phyloP scores from a whole-genome alignment of 1,284 basidiomycete species.

The Cryptococcus sp. region DNA sequence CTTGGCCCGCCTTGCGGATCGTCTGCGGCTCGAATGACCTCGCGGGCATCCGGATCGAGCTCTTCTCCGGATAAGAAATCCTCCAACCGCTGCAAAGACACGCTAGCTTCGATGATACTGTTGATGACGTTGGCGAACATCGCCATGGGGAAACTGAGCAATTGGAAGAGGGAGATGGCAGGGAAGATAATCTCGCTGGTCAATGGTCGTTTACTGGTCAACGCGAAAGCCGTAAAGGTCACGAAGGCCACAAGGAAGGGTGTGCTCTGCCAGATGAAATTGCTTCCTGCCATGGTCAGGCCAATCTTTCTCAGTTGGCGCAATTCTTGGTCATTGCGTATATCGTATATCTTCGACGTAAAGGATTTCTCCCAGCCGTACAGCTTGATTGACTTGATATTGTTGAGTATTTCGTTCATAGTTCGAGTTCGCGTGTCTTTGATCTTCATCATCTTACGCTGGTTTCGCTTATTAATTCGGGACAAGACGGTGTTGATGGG shows the following conservation, averaged over 20 bases:
- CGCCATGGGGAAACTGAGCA: slow-evolving; percentile 82
- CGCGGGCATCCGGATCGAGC: slow-evolving; percentile 73
- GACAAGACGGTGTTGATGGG: slow-evolving; percentile 81
- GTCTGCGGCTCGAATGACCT: slow-evolving; percentile 53
- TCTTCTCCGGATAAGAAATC: slow-evolving; percentile 77
- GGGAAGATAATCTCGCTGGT: slow-evolving; percentile 94
- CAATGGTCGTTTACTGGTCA: slow-evolving; percentile 68
- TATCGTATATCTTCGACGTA: slow-evolving; percentile 66
- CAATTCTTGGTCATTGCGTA: slow-evolving; percentile 83
- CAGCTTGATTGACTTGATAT: slow-evolving; percentile 74
- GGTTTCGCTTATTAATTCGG: slow-evolving; percentile 72
- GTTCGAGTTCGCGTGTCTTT: slow-evolving; percentile 60
- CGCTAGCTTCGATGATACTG: slow-evolving; percentile 63
- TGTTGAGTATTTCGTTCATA: slow-evolving; percentile 68
- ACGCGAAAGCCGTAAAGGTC: slow-evolving; percentile 76
- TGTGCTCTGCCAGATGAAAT: slow-evolving; percentile 49
- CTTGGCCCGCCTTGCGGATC: slow-evolving; percentile 50
- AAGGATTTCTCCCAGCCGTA: slow-evolving; percentile 78
- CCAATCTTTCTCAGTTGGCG: slow-evolving; percentile 80
- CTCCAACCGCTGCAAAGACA: slow-evolving; percentile 78
- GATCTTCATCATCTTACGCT: slow-evolving; percentile 88
- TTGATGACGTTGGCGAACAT: slow-evolving; percentile 60
- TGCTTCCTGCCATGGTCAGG: slow-evolving; percentile 57
- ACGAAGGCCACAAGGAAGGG: slow-evolving; percentile 76
- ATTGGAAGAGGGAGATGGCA: slow-evolving; percentile 87